A percentile compares a stretch with the other conserved stretches of the same genome.
These are phyloP conservation scores for Bolboschoenoplectus hybrid DNA, from an alignment of 202 grass and related monocot genomes.

Conservation along the genomic window DNA sequence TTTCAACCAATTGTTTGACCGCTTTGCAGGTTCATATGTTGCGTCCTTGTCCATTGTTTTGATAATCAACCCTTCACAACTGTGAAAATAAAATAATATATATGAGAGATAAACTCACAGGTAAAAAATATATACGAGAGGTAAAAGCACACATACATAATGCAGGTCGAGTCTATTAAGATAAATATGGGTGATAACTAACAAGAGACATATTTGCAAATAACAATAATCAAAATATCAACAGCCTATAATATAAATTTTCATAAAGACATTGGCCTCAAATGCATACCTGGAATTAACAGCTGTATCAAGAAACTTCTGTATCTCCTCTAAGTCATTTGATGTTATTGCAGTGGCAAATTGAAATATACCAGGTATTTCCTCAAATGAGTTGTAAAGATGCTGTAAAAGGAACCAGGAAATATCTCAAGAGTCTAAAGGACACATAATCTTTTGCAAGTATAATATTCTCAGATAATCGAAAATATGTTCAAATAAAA, in stretches of 20 bases:
- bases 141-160: not conserved
- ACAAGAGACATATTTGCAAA: not conserved
- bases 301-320: slow-evolving; percentile 93
- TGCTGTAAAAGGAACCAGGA: slow-evolving; percentile 53
- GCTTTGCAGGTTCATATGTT: slow-evolving; percentile 93
- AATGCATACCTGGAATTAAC: slow-evolving; percentile 81
- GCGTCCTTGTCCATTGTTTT: slow-evolving; percentile 98
- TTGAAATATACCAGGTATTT: slow-evolving; percentile 87
- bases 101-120: not conserved
- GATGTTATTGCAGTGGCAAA: slow-evolving; percentile 97
- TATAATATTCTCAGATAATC: slow-evolving; percentile 14
- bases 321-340: slow-evolving; percentile 94
- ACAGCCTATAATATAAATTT: slow-evolving; percentile 28
- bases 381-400: slow-evolving; percentile 88
- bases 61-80: slow-evolving; percentile 99
- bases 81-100: slow-evolving; percentile 41
- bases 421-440: slow-evolving; percentile 42
- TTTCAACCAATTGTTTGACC: slow-evolving; percentile 99
- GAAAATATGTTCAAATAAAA: not conserved
- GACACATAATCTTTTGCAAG: slow-evolving; percentile 15
- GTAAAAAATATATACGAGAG: slow-evolving; percentile 5
- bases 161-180: not conserved
- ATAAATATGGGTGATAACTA: slow-evolving; percentile 16
- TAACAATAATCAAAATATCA: slow-evolving; percentile 16
- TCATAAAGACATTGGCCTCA: slow-evolving; percentile 2